Evolutionary conservation across 148 eudicot species (phyloP).

Genomic region (Gaultheria prostrata): DNA sequence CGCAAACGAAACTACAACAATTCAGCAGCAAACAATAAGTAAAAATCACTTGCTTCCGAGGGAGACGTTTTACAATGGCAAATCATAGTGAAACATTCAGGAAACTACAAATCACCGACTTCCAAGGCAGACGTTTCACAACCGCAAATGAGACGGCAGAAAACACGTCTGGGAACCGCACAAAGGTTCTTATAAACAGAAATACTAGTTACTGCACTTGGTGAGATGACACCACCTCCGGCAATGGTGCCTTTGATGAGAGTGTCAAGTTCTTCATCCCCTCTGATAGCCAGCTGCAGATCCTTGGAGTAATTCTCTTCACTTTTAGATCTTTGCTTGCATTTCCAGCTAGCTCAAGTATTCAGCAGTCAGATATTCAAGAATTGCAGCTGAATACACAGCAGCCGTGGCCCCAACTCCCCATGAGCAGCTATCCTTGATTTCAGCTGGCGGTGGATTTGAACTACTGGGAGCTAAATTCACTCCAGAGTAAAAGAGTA

Average conservation of each 20-base stretch:
- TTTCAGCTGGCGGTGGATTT: conserved; percentile 83
- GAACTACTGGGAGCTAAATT: conserved; percentile 76
- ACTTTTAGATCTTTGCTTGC: conserved; percentile 95
- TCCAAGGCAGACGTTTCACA: not conserved
- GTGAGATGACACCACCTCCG: conserved; percentile 89
- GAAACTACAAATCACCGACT: not conserved
- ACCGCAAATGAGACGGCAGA: not conserved
- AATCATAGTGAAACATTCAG: not conserved
- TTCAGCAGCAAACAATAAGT: not conserved
- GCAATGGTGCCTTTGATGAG: conserved; percentile 96
- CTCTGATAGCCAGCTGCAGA: conserved; percentile 82
- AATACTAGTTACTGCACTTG: not conserved
- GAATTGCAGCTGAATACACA: conserved; percentile 87
- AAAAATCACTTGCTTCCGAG: too few species aligned
- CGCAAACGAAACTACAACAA: not conserved
- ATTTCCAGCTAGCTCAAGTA: conserved; percentile 84
- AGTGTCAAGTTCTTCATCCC: conserved; percentile 92
- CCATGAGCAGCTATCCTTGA: conserved; percentile 74
- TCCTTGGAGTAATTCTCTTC: conserved; percentile 91
- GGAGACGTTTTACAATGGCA: too few species aligned
- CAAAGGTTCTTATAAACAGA: not conserved
- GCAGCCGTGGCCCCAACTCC: conserved; percentile 92
- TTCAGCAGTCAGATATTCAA: conserved; percentile 85
- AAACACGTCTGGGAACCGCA: not conserved
- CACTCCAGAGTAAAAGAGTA: not conserved